Evolutionary conservation across 169 alveolate species (phyloP).

Genomic region (Plasmodium inui): DNA sequence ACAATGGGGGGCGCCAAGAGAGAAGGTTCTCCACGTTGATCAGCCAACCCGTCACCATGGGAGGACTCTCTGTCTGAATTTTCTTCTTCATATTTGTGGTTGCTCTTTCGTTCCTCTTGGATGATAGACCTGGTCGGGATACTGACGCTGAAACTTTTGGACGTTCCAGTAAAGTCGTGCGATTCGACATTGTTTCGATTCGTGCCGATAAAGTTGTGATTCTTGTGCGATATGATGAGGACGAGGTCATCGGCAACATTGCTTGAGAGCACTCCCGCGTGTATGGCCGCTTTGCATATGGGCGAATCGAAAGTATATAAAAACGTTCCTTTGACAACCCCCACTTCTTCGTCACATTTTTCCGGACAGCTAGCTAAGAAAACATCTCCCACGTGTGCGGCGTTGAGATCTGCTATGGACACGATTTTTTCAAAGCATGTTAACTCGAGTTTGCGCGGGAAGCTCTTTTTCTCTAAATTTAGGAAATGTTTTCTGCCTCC

Average conservation of each 20-base stretch:
- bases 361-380: constrained; percentile 77
- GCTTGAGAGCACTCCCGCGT: constrained; percentile 87
- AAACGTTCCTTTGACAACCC: constrained; percentile 87
- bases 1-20: background rate
- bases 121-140: constrained; percentile 52
- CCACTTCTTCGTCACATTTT: constrained; percentile 71
- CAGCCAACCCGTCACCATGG: background rate
- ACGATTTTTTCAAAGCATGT: constrained; percentile 82
- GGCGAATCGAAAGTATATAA: constrained; percentile 91
- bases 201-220: constrained; percentile 41
- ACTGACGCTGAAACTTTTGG: constrained; percentile 56
- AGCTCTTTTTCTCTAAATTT: constrained; percentile 77
- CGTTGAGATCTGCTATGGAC: constrained; percentile 79
- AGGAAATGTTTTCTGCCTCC: constrained; percentile 66
- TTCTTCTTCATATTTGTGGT: constrained; percentile 32
- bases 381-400: constrained; percentile 74
- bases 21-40: background rate
- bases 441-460: constrained; percentile 78
- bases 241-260: constrained; percentile 83
- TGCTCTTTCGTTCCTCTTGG: constrained; percentile 49
- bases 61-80: background rate
- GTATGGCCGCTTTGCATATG: constrained; percentile 94
- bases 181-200: constrained; percentile 65
- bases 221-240: constrained; percentile 69
- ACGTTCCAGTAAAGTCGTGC: constrained; percentile 35